Conservation (phyloP, 192 early-diverging fungal genomes). For the Backusella circina region DNA sequence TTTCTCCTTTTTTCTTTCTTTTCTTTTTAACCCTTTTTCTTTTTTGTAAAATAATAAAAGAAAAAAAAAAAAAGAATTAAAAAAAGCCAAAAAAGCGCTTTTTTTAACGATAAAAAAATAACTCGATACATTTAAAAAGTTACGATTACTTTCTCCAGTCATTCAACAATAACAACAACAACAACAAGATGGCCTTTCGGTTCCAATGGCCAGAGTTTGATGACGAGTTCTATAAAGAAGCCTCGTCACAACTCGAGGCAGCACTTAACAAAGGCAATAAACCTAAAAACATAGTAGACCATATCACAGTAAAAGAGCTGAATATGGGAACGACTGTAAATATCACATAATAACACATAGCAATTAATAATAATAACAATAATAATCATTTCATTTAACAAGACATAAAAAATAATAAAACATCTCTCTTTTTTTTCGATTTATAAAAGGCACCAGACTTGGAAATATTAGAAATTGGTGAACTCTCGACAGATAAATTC, state of each 20-base stretch:
- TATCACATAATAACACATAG: neutral
- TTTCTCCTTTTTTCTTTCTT: neutral
- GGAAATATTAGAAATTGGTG: conserved; percentile 97
- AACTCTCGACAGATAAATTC: conserved; percentile 89
- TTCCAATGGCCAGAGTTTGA: conserved; percentile 94
- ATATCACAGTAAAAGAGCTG: conserved; percentile 89
- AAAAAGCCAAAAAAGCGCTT: neutral
- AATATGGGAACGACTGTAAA: conserved; percentile 87
- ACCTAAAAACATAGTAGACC: conserved; percentile 88
- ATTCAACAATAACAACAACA: conserved; percentile 48
- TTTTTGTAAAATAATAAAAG: neutral
- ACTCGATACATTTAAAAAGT: neutral
- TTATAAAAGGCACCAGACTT: conserved; percentile 80
- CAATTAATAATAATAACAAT: neutral
- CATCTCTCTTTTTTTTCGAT: neutral
- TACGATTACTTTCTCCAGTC: conserved; percentile 2
- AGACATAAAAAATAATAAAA: neutral
- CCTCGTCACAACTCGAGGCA: conserved; percentile 74
- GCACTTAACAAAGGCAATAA: conserved; percentile 95
- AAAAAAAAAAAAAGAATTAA: neutral
- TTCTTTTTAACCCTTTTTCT: neutral
- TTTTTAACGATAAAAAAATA: conserved; percentile 1
- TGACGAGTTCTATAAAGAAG: conserved; percentile 78
- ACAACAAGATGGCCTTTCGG: conserved; percentile 77
- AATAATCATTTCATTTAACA: neutral